Percentiles rank a stretch among this genome's conserved stretches.
Evolutionary conservation across 129 eudicot genomes (phyloP).

Genomic region (Daucus carota): DNA sequence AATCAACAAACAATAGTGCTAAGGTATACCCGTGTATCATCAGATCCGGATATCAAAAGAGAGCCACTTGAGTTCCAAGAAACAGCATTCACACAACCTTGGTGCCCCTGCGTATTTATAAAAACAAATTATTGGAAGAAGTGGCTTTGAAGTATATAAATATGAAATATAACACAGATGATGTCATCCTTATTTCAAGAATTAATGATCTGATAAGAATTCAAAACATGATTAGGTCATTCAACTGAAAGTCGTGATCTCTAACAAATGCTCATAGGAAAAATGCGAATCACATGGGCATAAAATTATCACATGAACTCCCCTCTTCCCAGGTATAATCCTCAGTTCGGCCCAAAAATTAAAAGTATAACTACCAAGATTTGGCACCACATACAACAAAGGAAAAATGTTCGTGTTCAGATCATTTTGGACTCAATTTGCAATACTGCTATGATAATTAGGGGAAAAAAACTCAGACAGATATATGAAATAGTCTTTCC

Average conservation of each 20-base stretch:
- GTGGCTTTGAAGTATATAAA: neutral
- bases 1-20: neutral
- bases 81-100: slow-evolving; percentile 80
- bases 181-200: neutral
- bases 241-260: neutral
- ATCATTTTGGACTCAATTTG: neutral
- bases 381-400: too few species aligned
- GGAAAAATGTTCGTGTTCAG: neutral
- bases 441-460: neutral
- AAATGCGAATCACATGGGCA: neutral
- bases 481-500: neutral
- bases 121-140: neutral
- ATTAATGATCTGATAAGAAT: neutral
- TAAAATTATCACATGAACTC: neutral
- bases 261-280: neutral
- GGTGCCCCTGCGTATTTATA: slow-evolving; percentile 55
- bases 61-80: slow-evolving; percentile 95
- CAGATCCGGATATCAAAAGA: slow-evolving; percentile 88
- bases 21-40: slow-evolving; percentile 63
- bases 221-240: neutral
- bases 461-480: neutral
- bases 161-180: neutral
- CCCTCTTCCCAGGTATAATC: neutral
- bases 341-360: neutral
- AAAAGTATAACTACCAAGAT: neutral